Evolutionary conservation across 2,329 filamentous ascomycete species (phyloP).

Genomic region (Penicillium sp.): DNA sequence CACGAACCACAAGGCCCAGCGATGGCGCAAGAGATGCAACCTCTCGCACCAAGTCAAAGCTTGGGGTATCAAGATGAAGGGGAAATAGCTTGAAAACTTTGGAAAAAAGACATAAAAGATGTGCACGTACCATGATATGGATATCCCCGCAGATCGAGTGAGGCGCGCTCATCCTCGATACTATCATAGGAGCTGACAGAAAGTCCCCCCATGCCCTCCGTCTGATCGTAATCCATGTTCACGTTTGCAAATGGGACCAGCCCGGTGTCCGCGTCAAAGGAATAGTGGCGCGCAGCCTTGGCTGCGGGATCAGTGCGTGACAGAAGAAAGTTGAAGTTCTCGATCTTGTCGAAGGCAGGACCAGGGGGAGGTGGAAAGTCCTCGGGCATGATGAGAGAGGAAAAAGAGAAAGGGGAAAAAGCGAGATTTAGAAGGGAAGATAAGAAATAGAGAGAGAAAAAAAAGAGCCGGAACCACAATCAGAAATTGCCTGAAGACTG

Average conservation of each 20-base stretch:
- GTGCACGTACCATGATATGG: slow-evolving; percentile 42
- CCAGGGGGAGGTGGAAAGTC: slow-evolving; percentile 30
- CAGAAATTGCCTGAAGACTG: neutral
- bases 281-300: slow-evolving; percentile 38
- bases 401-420: slow-evolving; percentile 12
- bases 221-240: slow-evolving; percentile 44
- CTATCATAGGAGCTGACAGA: slow-evolving; percentile 47
- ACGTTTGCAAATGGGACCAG: slow-evolving; percentile 35
- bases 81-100: neutral
- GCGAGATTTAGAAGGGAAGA: slow-evolving; percentile 2
- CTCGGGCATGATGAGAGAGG: slow-evolving; percentile 34
- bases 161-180: slow-evolving; percentile 42
- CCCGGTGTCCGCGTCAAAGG: slow-evolving; percentile 39
- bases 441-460: slow-evolving; percentile 1
- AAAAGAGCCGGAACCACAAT: neutral
- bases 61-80: neutral
- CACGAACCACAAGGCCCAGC: slow-evolving; percentile 31
- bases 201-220: slow-evolving; percentile 42
- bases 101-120: slow-evolving; percentile 10
- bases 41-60: slow-evolving; percentile 22
- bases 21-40: slow-evolving; percentile 40
- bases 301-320: slow-evolving; percentile 36
- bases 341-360: slow-evolving; percentile 36
- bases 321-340: slow-evolving; percentile 41
- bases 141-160: slow-evolving; percentile 41